phyloP scores from a whole-genome alignment of 2,329 filamentous ascomycete species.

The Trichoderma sp. region DNA sequence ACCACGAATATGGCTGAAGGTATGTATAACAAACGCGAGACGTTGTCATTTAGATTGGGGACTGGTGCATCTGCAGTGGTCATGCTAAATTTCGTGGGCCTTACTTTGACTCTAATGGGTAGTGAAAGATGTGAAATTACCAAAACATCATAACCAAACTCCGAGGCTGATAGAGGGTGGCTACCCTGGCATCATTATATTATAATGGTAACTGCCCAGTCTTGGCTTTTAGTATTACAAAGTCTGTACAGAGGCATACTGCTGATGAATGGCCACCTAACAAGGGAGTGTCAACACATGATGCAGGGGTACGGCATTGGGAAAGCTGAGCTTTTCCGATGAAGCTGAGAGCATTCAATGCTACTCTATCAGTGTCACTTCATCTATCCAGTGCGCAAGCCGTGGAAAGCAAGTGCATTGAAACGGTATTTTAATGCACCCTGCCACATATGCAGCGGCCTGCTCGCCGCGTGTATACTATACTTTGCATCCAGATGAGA shows the following conservation, averaged over 20 bases:
- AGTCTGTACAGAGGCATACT: neutral
- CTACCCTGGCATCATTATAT: neutral
- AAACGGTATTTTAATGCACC: neutral
- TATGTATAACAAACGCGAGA: neutral
- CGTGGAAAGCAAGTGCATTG: neutral
- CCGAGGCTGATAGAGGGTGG: neutral
- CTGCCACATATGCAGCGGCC: neutral
- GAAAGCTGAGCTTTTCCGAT: neutral
- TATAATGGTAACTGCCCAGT: neutral
- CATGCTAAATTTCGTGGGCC: neutral
- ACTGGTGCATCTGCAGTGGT: neutral
- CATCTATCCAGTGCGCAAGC: neutral
- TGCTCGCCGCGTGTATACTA: too few species aligned
- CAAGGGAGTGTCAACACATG: neutral
- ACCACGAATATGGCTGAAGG: neutral
- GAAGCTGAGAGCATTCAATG: neutral
- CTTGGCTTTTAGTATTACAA: neutral
- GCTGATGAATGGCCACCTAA: neutral
- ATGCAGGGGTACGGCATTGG: neutral
- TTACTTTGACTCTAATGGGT: neutral
- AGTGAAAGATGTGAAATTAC: neutral
- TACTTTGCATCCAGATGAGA: neutral
- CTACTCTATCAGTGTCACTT: neutral
- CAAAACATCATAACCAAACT: neutral
- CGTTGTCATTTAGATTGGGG: neutral